Evolutionary conservation across 495 filamentous ascomycete genomes (phyloP).

Genomic region (Echria macrotheca): DNA sequence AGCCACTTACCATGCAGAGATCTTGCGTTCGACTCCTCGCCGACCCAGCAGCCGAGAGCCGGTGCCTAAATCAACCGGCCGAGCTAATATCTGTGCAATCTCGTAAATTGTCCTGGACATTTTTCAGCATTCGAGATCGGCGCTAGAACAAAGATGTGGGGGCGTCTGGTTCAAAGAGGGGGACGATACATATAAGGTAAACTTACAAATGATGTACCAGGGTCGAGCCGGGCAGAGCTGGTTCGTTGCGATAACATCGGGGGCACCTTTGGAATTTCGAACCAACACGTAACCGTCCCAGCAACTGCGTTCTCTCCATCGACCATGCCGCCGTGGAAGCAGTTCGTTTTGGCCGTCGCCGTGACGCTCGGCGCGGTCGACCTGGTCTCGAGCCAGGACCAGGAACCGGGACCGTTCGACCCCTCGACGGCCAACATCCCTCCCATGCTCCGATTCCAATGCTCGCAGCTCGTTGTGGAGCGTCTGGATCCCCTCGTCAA

Average conservation of each 20-base stretch:
- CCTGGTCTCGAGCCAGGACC: not conserved
- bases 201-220: not conserved
- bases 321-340: not conserved
- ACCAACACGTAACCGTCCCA: not conserved
- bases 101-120: too few relatives aligned
- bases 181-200: not conserved
- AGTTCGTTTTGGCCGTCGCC: not conserved
- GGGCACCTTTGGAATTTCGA: not conserved
- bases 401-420: constrained; percentile 14
- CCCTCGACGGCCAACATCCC: constrained; percentile 15
- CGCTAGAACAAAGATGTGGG: not conserved
- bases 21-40: too few relatives aligned
- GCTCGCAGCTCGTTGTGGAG: constrained; percentile 33
- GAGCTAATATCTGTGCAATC: not conserved
- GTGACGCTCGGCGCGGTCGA: not conserved
- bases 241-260: too few relatives aligned
- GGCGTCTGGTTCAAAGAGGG: not conserved
- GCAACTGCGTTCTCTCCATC: not conserved
- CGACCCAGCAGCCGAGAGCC: too few relatives aligned
- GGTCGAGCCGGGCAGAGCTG: not conserved
- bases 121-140: not conserved
- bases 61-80: not conserved
- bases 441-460: constrained; percentile 30
- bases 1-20: too few relatives aligned
- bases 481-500: constrained; percentile 60